A percentile compares a stretch with the other conserved stretches of the same genome.
Evolutionary conservation across 1,139 yeast species (phyloP).

Genomic region (Pneumocystis carinii): DNA sequence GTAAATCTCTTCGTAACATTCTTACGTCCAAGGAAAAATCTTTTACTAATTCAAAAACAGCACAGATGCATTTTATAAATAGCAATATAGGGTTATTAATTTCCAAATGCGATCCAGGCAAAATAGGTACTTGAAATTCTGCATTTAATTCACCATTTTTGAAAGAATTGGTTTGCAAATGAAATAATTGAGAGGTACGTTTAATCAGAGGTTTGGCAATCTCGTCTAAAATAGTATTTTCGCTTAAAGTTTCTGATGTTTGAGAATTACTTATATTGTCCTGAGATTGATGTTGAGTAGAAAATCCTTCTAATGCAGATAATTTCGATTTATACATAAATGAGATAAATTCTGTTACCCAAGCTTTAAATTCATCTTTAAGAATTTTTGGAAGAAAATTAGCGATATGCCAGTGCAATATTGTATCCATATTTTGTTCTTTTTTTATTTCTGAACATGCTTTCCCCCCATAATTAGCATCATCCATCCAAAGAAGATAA

Average conservation of each 20-base stretch:
- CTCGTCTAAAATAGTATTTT: constrained; percentile 18
- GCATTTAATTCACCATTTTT: constrained; percentile 47
- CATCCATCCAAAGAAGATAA: constrained; percentile 84
- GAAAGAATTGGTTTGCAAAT: constrained; percentile 58
- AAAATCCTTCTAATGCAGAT: constrained; percentile 4
- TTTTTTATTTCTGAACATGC: constrained; percentile 46
- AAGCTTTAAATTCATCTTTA: constrained; percentile 72
- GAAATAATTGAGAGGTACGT: constrained; percentile 49
- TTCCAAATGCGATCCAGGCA: constrained; percentile 55
- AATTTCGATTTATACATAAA: constrained; percentile 46
- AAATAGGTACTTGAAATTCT: constrained; percentile 56
- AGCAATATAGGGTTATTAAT: constrained; percentile 62
- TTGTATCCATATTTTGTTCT: constrained; percentile 25
- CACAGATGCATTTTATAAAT: constrained; percentile 60
- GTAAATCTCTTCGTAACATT: constrained; percentile 55
- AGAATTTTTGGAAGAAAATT: constrained; percentile 58
- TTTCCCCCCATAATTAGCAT: constrained; percentile 73
- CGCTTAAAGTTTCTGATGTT: constrained; percentile 22
- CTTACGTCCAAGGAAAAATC: constrained; percentile 59
- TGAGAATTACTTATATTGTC: constrained; percentile 26
- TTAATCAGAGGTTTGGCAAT: constrained; percentile 52
- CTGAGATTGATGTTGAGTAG: constrained; percentile 26
- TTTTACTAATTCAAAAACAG: constrained; percentile 53
- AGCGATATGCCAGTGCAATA: constrained; percentile 71
- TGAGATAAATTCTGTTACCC: constrained; percentile 68